Conservation (phyloP, 306 rosid genomes). For the Rosa chinensis region DNA sequence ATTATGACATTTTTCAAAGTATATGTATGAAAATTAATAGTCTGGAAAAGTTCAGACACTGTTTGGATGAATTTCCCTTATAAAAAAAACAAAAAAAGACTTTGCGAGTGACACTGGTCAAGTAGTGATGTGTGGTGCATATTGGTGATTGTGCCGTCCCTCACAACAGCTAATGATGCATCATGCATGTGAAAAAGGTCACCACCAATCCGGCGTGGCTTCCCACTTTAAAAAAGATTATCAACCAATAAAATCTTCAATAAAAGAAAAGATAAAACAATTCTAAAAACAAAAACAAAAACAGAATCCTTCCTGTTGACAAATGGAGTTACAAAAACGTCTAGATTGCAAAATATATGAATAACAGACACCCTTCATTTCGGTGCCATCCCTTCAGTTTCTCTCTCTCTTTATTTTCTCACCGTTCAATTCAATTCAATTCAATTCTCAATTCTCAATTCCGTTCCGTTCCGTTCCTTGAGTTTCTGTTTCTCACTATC, state of each 20-base stretch:
- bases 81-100: no score
- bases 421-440: conserved; percentile 10
- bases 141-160: not conserved
- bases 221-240: not conserved
- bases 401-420: conserved; percentile 9
- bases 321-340: not conserved
- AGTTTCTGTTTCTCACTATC: not conserved
- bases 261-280: not conserved
- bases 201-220: not conserved
- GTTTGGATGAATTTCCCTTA: no score
- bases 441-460: not conserved
- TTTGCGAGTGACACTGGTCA: no score
- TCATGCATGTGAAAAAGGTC: not conserved
- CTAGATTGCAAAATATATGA: conserved; percentile 1
- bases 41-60: no score
- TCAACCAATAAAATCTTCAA: not conserved
- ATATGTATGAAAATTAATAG: no score
- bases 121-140: not conserved
- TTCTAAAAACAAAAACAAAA: not conserved
- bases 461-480: not conserved
- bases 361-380: not conserved
- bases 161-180: not conserved
- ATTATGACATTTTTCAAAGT: no score
- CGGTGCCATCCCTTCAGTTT: conserved; percentile 19
- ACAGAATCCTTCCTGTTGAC: not conserved